Evolutionary conservation across 129 eudicot species (phyloP), one percentile per base, ranked within the genome.

Genomic region (Lactuca saligna): DNA sequence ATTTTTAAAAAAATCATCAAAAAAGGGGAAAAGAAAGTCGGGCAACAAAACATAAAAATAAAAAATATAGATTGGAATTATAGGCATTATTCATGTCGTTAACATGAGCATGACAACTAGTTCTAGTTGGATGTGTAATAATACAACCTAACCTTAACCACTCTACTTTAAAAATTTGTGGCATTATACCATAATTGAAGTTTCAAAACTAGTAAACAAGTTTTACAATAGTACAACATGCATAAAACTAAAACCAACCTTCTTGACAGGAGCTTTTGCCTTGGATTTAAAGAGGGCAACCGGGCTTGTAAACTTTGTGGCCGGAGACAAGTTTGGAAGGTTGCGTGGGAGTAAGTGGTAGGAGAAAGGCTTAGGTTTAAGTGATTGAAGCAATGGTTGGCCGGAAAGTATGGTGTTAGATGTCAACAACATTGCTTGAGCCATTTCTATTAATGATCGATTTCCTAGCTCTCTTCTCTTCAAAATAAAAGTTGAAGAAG

Each of bases 201-300:
- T 3, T 9, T 11, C 51, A n/a, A 46, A 46, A 46, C 12, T 12
- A 46, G 3, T 10, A 46, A 46, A 46, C 5, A 46, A 46, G 3
- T 11, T 46, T 8, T 46, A 46, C 51, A 10, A 46, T 46, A 46
- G 51, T 46, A 46, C 5, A 29, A 51, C 29, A 44, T 10, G 15
- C 17, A 10, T 56, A 53, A 33, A 29, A 54, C 17, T 25, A 61
- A 66, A 39, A 33, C 51, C 13, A 14, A 88, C 96, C 91, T 88
- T 88, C 80, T 88, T 91, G 63, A 42, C 75, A 4, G 96, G 91
- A 38, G 95, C 96, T 70, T 88, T 89, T 34, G 98, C 17, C 82
- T 89, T 89, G n/a, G 96, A 59, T 69, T 92, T 92, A 82, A 92
- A 92, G 65, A 92, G 81, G 37, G 98, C 98, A 63, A 74, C 31